phyloP scores from a whole-genome alignment of 2,329 filamentous ascomycete genomes.

The Chrysosporium queenslandicum region DNA sequence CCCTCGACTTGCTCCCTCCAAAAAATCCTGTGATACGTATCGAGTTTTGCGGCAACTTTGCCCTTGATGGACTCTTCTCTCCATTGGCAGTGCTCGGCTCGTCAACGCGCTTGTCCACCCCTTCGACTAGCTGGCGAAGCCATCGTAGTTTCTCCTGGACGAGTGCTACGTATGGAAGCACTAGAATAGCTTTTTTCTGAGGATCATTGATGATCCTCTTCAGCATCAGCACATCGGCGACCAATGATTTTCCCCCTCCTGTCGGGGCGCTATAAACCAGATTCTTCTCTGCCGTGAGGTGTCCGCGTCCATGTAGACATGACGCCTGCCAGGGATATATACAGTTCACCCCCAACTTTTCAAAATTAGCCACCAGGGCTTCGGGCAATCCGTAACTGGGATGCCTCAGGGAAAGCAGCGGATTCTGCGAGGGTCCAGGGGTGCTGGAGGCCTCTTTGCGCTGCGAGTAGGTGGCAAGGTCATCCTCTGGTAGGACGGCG shows the following conservation, averaged over 20 bases:
- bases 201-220: conserved; percentile 57
- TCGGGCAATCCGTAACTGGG: conserved; percentile 53
- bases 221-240: conserved; percentile 62
- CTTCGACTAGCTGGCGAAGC: conserved; percentile 57
- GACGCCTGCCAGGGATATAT: conserved; percentile 75
- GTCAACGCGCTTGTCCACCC: conserved; percentile 39
- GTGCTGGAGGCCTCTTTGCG: conserved; percentile 30
- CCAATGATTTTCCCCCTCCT: conserved; percentile 66
- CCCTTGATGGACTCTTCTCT: conserved; percentile 36
- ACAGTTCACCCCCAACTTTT: conserved; percentile 54
- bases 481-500: conserved; percentile 14
- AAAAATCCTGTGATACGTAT: conserved; percentile 64
- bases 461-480: conserved; percentile 49
- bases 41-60: conserved; percentile 47
- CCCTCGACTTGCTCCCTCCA: conserved; percentile 58
- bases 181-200: conserved; percentile 57
- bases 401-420: conserved; percentile 51
- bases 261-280: conserved; percentile 73
- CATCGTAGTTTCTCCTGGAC: conserved; percentile 71
- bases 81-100: conserved; percentile 15
- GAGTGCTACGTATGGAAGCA: conserved; percentile 67
- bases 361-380: conserved; percentile 54
- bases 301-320: conserved; percentile 57
- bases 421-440: conserved; percentile 33
- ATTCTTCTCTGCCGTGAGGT: conserved; percentile 56